These are phyloP conservation scores for Schizophyllum commune DNA, from an alignment of 1,284 basidiomycete species.

Conservation along the genomic window DNA sequence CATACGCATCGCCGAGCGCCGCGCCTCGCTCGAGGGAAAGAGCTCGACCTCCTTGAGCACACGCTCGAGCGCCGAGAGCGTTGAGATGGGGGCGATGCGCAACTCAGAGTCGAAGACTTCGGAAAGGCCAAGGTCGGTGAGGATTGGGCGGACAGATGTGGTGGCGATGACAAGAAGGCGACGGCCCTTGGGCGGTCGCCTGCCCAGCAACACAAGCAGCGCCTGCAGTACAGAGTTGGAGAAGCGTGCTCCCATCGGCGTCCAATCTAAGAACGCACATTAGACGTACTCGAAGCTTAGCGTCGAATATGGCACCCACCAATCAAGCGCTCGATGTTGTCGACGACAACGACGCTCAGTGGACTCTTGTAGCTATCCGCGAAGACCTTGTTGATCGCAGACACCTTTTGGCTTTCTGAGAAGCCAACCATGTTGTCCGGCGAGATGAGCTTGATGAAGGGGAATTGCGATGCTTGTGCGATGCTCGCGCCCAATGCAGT, in stretches of 20 bases:
- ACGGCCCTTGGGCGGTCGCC: constrained; percentile 91
- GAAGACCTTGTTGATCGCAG: constrained; percentile 91
- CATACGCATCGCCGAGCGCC: constrained; percentile 55
- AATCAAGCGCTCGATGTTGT: constrained; percentile 84
- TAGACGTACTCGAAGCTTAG: constrained; percentile 2
- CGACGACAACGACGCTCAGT: constrained; percentile 94
- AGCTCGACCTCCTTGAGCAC: constrained; percentile 83
- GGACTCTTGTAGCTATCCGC: constrained; percentile 97
- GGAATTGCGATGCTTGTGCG: constrained; percentile 87
- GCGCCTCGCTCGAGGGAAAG: constrained; percentile 58
- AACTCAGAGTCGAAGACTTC: constrained; percentile 90
- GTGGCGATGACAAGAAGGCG: constrained; percentile 92
- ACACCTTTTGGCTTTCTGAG: constrained; percentile 86
- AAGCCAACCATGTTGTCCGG: constrained; percentile 98
- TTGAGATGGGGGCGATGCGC: constrained; percentile 77
- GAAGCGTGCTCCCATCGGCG: constrained; percentile 95
- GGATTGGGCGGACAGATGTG: constrained; percentile 80
- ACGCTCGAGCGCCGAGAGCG: constrained; percentile 64
- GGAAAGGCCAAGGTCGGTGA: constrained; percentile 85
- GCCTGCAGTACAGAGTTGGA: constrained; percentile 93
- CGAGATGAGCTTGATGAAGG: constrained; percentile 97
- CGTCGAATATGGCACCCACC: constrained; percentile 29
- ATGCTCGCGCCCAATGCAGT: constrained; percentile 95
- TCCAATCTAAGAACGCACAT: constrained; percentile 65
- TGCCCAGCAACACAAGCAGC: constrained; percentile 82